Conservation (phyloP, 306 rosid genomes). For the Rosa rugosa region DNA sequence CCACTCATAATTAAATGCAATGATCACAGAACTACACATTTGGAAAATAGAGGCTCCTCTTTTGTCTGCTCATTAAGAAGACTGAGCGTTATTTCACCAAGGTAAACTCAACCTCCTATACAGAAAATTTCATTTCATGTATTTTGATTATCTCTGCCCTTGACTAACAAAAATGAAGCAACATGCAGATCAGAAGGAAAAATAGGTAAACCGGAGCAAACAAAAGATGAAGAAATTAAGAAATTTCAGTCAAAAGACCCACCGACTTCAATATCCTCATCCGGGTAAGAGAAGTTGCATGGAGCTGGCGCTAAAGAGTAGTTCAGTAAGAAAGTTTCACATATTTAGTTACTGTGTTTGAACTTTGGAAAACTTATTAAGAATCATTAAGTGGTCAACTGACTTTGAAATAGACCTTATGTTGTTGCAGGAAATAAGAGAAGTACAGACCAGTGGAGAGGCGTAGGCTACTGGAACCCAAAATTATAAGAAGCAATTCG, state of each 20-base stretch:
- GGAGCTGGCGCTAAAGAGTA: slow-evolving; percentile 79
- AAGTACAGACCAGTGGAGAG: slow-evolving; percentile 27
- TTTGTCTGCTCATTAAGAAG: no score
- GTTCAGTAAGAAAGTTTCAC: not conserved
- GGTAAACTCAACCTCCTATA: no score
- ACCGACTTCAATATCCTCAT: slow-evolving; percentile 61
- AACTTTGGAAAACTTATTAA: not conserved
- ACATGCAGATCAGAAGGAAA: no score
- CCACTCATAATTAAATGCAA: no score
- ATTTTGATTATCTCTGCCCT: no score
- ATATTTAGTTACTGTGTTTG: not conserved
- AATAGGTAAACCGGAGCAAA: no score
- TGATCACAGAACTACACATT: no score
- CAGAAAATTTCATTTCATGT: no score
- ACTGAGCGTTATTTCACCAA: no score
- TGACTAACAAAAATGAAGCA: no score
- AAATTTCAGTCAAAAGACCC: slow-evolving; percentile 44
- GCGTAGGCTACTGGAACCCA: slow-evolving; percentile 19
- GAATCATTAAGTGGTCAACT: not conserved
- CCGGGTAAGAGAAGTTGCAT: slow-evolving; percentile 83
- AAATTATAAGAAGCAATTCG: slow-evolving; percentile 19
- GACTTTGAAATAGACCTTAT: not conserved
- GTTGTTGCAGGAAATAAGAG: slow-evolving; percentile 57
- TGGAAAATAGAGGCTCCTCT: no score
- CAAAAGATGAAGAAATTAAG: no score